Base-by-base conservation (phyloP, 495 filamentous ascomycete genomes). In the Aspergillus nanangensis region DNA sequence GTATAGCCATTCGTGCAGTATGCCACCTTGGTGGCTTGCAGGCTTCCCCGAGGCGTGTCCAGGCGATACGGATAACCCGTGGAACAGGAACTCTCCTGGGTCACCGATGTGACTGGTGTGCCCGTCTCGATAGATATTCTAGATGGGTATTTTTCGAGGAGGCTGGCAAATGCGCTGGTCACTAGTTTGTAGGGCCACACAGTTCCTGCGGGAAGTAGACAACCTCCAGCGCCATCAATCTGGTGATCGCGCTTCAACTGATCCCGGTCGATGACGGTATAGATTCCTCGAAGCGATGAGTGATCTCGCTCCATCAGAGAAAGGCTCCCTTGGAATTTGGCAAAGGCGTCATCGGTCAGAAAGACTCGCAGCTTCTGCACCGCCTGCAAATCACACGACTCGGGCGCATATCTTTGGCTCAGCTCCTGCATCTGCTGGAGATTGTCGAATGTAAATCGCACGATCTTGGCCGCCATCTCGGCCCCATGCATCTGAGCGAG, bases 161-260 rank as follows among this genome's bases (percentile, higher is more conserved):
- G 66, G 1, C 62, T 61, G 49, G 82, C 78, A 8, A 94, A 72
- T 0, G 86, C 67, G 48, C 72, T 79, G 0, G 82, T 70, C 10
- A 93, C 81, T 8, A 91, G 74, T 53, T 89, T 90, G 62, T 92
- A 93, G 4, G 89, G 89, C 87, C 86, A 94, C 2, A 81, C 48
- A n/a, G 70, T 71, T 2, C 67, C 75, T 3, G 78, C 77, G 4
- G 63, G 57, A 4, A 66, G 49, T 2, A 71, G 60, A 0, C 74
- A 69, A 13, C 70, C 76, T 0, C 74, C 74, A 27, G 76, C 70
- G 19, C 60, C 67, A 18, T 70, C 62, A 19, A 79, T 62, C 14
- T 72, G 61, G 44, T 70, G 63, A 14, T 59, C 38, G 53, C 4
- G 14, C 47, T 39, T 40, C 7, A 57, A 29, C 8, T 54, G 38